Percentiles rank a stretch among this genome's conserved stretches.
phyloP scores from a whole-genome alignment of 768 basidiomycete genomes.

The Pholiota microspora region DNA sequence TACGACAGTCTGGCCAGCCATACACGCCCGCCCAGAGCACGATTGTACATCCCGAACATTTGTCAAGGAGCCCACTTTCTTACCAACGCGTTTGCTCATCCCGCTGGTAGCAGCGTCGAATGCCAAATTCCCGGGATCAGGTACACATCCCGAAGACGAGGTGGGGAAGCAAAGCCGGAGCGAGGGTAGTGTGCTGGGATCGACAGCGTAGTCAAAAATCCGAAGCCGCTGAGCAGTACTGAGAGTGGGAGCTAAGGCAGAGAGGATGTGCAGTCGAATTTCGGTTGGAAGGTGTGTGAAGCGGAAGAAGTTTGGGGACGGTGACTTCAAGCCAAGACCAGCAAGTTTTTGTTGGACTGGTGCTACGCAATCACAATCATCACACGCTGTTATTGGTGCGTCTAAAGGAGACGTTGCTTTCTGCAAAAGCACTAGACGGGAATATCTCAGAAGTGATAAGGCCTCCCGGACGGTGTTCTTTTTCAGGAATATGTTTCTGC shows the following conservation, averaged over 20 bases:
- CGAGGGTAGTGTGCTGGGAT: slow-evolving; percentile 14
- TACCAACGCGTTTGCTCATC: background rate
- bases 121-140: slow-evolving; percentile 6
- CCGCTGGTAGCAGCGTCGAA: background rate
- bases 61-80: slow-evolving; percentile 2
- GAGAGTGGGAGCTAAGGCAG: slow-evolving; percentile 13
- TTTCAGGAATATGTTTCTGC: slow-evolving; percentile 15
- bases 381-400: background rate
- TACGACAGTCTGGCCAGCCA: background rate
- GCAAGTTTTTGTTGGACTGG: background rate
- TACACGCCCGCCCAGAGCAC: background rate
- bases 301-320: background rate
- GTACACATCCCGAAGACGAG: slow-evolving; percentile 3
- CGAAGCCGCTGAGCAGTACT: slow-evolving; percentile 14
- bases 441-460: slow-evolving; percentile 13
- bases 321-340: background rate
- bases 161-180: slow-evolving; percentile 12
- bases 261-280: slow-evolving; percentile 18
- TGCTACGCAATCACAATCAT: slow-evolving; percentile 10
- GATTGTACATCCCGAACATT: background rate
- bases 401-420: background rate
- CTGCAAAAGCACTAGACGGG: slow-evolving; percentile 15
- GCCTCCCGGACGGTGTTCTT: slow-evolving; percentile 10
- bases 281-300: slow-evolving; percentile 18
- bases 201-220: slow-evolving; percentile 17